A percentile compares a stretch with the other conserved stretches of the same genome.
Evolutionary conservation across 2,329 filamentous ascomycete species (phyloP).

Genomic region (Tolypocladium endophyticum): DNA sequence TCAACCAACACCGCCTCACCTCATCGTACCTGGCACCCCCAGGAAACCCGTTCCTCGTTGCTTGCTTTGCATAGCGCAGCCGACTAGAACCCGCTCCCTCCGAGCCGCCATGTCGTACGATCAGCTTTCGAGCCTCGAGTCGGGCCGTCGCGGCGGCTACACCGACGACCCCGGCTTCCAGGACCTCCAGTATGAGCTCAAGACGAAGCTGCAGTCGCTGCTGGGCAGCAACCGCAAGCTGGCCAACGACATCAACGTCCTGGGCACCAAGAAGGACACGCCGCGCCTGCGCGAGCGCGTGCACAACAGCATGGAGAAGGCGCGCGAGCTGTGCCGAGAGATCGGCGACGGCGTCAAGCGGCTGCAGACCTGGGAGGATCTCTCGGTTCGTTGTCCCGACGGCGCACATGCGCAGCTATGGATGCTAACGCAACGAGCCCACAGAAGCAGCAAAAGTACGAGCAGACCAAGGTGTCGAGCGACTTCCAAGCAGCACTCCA

Average conservation of each 20-base stretch:
- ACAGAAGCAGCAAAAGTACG: constrained; percentile 90
- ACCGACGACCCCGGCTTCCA: constrained; percentile 89
- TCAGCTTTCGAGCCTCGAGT: constrained; percentile 73
- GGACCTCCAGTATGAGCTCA: constrained; percentile 69
- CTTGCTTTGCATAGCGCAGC: neutral
- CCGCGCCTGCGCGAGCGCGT: constrained; percentile 85
- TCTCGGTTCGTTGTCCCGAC: constrained; percentile 47
- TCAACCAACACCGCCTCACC: neutral
- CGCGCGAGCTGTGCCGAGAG: constrained; percentile 76
- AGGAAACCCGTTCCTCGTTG: neutral
- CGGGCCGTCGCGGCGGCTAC: constrained; percentile 64
- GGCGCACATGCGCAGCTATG: neutral
- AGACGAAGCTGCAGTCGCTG: constrained; percentile 79
- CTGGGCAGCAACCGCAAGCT: constrained; percentile 82
- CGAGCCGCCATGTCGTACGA: constrained; percentile 71
- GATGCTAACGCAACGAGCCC: neutral
- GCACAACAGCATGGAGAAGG: constrained; percentile 77
- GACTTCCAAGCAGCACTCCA: constrained; percentile 83
- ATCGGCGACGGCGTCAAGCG: constrained; percentile 91
- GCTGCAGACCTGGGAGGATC: constrained; percentile 76
- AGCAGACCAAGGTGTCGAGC: constrained; percentile 85
- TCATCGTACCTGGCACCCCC: neutral
- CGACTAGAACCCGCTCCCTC: neutral
- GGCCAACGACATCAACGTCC: constrained; percentile 69
- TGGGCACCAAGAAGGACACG: constrained; percentile 87